These are phyloP conservation scores for Sideroxylon spinosum DNA, from an alignment of 179 eudicot species.

Conservation along the genomic window DNA sequence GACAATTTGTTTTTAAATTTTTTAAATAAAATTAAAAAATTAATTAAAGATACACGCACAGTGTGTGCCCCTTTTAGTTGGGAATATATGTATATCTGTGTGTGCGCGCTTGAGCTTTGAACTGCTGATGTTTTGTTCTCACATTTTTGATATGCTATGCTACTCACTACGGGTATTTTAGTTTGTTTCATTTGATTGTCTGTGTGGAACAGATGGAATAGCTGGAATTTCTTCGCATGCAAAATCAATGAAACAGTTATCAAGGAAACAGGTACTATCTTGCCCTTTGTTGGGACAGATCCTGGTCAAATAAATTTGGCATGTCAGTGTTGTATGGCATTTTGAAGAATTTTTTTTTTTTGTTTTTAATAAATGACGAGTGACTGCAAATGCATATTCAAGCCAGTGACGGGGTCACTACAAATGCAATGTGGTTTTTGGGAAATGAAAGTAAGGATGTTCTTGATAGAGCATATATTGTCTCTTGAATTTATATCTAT, in stretches of 20 bases:
- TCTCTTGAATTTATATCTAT: too few relatives aligned
- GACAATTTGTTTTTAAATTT: too few relatives aligned
- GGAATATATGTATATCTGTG: too few relatives aligned
- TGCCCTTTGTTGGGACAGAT: neutral
- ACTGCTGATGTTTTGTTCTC: neutral
- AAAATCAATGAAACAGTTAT: constrained; percentile 74
- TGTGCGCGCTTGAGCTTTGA: too few relatives aligned
- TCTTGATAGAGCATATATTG: neutral
- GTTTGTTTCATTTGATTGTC: constrained; percentile 8
- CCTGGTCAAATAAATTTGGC: neutral
- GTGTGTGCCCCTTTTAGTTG: too few relatives aligned
- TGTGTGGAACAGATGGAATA: constrained; percentile 69
- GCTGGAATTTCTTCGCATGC: constrained; percentile 95
- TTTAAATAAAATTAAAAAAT: too few relatives aligned
- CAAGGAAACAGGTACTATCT: constrained; percentile 65
- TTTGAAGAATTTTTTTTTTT: neutral
- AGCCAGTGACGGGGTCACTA: neutral
- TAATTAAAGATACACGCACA: too few relatives aligned
- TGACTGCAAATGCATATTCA: neutral
- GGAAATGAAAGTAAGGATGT: neutral
- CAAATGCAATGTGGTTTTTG: neutral
- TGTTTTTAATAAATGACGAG: neutral
- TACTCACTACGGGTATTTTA: neutral
- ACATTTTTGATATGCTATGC: neutral
- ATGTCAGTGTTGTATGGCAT: neutral